Evolutionary conservation across 2,329 filamentous ascomycete species (phyloP).

Genomic region (Fusarium pseudoanthophilum): DNA sequence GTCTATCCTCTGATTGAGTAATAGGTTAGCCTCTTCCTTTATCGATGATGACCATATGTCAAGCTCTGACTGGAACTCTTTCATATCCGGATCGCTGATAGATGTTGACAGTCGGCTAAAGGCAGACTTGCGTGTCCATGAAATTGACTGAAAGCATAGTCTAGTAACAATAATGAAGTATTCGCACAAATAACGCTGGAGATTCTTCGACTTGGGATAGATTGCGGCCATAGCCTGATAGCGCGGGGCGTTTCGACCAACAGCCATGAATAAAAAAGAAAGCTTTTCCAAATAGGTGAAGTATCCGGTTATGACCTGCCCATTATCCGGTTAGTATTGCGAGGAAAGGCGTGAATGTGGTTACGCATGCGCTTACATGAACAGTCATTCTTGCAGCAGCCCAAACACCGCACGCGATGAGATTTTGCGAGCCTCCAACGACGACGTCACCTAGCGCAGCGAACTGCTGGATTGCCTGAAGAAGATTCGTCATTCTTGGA

Average conservation of each 20-base stretch:
- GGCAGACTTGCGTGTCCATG: slow-evolving; percentile 47
- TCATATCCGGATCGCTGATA: slow-evolving; percentile 48
- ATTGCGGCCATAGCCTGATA: slow-evolving; percentile 53
- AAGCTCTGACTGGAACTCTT: slow-evolving; percentile 49
- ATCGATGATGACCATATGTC: slow-evolving; percentile 50
- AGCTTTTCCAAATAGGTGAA: slow-evolving; percentile 48
- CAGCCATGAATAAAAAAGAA: slow-evolving; percentile 54
- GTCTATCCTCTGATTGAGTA: slow-evolving; percentile 41
- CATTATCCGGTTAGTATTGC: background rate
- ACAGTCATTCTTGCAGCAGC: slow-evolving; percentile 52
- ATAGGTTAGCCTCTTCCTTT: slow-evolving; percentile 44
- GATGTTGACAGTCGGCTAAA: slow-evolving; percentile 47
- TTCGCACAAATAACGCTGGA: slow-evolving; percentile 52
- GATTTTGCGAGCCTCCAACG: slow-evolving; percentile 56
- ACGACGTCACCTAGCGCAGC: slow-evolving; percentile 52
- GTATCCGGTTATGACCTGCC: slow-evolving; percentile 18
- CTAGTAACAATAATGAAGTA: slow-evolving; percentile 55
- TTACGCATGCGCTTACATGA: background rate
- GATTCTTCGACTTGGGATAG: slow-evolving; percentile 51
- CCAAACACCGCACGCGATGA: slow-evolving; percentile 59
- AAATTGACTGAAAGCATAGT: slow-evolving; percentile 52
- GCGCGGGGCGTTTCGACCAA: slow-evolving; percentile 54
- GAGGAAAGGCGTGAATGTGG: fast-evolving
- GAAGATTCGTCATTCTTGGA: slow-evolving; percentile 53
- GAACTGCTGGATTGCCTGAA: slow-evolving; percentile 56